A percentile compares a stretch with the other conserved stretches of the same genome.
These are phyloP conservation scores for Sporobolus alterniflorus DNA, from an alignment of 202 grass and related monocot genomes.

Conservation along the genomic window DNA sequence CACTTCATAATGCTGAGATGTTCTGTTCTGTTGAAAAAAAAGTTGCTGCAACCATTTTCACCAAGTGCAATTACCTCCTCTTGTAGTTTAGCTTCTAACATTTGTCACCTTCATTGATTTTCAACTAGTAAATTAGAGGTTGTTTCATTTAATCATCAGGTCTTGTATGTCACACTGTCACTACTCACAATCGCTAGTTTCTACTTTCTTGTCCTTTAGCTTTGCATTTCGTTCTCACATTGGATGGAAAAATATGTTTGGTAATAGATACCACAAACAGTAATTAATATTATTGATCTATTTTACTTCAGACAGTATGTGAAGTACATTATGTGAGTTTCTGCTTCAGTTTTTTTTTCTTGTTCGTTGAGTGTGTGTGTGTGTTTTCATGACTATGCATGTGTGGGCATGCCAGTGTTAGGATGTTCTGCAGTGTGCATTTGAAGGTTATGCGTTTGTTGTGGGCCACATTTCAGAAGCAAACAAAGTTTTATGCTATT, in stretches of 20 bases:
- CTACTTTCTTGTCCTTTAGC: background rate
- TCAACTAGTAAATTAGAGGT: background rate
- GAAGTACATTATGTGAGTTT: background rate
- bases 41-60: no score
- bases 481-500: background rate
- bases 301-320: background rate
- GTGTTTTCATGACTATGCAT: background rate
- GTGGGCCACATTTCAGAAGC: background rate
- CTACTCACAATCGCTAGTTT: background rate
- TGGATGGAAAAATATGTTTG: background rate
- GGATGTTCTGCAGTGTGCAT: background rate
- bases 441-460: background rate
- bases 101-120: background rate
- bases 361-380: background rate
- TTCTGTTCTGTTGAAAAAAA: no score
- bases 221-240: background rate
- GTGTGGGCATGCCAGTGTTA: background rate
- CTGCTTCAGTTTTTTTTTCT: background rate
- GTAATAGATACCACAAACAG: background rate
- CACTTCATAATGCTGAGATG: no score
- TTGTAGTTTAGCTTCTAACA: no score
- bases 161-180: background rate
- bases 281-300: background rate
- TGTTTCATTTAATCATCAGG: background rate
- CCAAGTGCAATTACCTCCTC: no score